Evolutionary conservation across 306 rosid genomes (phyloP), one percentile per base, ranked within the genome.

Genomic region (Astragalus glycyphyllos): DNA sequence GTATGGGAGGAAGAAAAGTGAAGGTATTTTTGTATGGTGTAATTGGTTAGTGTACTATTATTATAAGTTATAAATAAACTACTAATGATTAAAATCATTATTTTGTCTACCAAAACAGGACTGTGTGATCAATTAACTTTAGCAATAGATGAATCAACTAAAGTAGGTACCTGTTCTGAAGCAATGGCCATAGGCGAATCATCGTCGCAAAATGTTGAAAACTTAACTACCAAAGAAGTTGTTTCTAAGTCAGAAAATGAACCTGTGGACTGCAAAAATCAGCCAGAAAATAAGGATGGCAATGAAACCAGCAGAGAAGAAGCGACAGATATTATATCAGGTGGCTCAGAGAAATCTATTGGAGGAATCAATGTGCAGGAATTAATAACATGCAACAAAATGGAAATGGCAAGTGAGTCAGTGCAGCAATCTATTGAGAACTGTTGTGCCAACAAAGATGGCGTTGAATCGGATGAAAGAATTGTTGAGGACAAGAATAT

Each of bases 1-100:
- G 79, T 80, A 72, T 37, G 68, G 64, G 74, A 77, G 69, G 76
- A 79, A 73, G 37, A 80, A 53, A 65, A 55, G 60, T 60, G 74
- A 79, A 65, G 81, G 92, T 83, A 78, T 42, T 46, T 16, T 62
- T 14, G n/a, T 71, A 38, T 78, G 55, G 29, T 58, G 42, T 62
- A 34, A 46, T 32, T 45, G 50, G 34, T 53, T 16, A 46, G 34
- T 54, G 12, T 40, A 53, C 65, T 38, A 5, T 11, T 12, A n/a
- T 71, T 53, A 31, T 11, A 50, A 32, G 15, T 9, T 51, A 59
- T 58, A 34, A 58, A 59, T 58, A 34, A 58, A 58, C 42, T 42
- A 17, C 9, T 15, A 41, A 20, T 26, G 8, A 2, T 10, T 46
- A 71, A 20, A 32, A 40, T 66, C 14, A 6, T 58, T 31, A 58